Evolutionary conservation across 1,284 basidiomycete species (phyloP).

Genomic region (Puccinia hordei): DNA sequence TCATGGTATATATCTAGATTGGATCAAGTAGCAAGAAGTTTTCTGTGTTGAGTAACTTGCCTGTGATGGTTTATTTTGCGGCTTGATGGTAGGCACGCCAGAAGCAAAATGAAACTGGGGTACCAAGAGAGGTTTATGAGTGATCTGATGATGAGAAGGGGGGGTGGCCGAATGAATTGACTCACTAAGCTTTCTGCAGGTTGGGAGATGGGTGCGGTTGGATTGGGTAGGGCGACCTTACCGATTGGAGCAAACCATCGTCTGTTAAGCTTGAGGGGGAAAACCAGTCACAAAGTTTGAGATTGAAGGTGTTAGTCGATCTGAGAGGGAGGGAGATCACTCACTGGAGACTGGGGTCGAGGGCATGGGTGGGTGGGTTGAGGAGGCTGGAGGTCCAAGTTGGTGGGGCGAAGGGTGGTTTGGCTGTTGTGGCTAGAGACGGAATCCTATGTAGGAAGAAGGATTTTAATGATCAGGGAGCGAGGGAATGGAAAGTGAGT

Average conservation of each 20-base stretch:
- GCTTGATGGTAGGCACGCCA: neutral
- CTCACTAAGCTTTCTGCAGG: conserved; percentile 9
- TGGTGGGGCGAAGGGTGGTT: neutral
- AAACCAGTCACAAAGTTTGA: neutral
- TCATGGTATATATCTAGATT: neutral
- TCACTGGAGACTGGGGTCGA: neutral
- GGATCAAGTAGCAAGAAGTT: no score
- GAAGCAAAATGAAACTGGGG: conserved; percentile 17
- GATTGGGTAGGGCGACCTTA: neutral
- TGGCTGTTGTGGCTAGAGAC: neutral
- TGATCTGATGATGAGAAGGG: no score
- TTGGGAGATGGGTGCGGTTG: neutral
- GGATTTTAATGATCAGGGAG: no score
- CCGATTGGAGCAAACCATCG: neutral
- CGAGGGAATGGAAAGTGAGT: no score
- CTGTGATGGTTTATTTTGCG: neutral
- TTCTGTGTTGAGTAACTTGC: no score
- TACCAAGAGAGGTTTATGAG: no score
- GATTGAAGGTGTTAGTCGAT: neutral
- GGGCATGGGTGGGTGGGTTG: neutral
- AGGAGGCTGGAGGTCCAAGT: no score
- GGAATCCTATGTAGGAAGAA: neutral
- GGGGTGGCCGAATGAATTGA: neutral
- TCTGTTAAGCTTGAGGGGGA: neutral
- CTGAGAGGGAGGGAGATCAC: neutral